phyloP scores from a whole-genome alignment of 2,329 filamentous ascomycete genomes.

The Cytospora paraplurivora region DNA sequence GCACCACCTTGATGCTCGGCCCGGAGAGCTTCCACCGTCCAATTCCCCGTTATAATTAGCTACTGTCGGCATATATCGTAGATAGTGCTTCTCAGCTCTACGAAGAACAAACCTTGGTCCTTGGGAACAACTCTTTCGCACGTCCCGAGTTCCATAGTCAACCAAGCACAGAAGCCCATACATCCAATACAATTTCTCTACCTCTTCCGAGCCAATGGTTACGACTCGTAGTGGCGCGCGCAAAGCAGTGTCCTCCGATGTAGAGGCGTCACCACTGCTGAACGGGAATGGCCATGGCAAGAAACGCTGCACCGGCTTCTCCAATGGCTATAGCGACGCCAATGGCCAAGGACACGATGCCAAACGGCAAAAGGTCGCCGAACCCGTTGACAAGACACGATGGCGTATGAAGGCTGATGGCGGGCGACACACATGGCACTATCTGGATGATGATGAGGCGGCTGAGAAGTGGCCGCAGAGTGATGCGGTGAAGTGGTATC shows the following conservation, averaged over 20 bases:
- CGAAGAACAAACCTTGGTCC: background rate
- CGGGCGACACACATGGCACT: slow-evolving; percentile 92
- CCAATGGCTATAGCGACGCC: slow-evolving; percentile 28
- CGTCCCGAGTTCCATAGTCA: background rate
- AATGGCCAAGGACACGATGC: slow-evolving; percentile 31
- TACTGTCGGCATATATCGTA: background rate
- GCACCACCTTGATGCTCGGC: background rate
- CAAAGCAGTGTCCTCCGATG: slow-evolving; percentile 5
- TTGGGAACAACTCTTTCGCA: background rate
- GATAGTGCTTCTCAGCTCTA: background rate
- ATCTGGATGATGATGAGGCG: slow-evolving; percentile 74
- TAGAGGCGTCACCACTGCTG: background rate
- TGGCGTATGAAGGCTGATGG: slow-evolving; percentile 85
- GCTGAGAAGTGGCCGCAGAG: slow-evolving; percentile 80
- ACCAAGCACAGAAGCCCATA: background rate
- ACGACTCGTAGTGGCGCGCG: slow-evolving; percentile 31
- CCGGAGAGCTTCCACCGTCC: background rate
- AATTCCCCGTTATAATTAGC: background rate
- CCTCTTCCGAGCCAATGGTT: slow-evolving; percentile 27
- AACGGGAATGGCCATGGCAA: slow-evolving; percentile 33
- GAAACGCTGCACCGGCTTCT: slow-evolving; percentile 44
- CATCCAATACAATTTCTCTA: background rate
- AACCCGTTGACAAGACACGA: slow-evolving; percentile 74
- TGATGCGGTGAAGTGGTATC: slow-evolving; percentile 83
- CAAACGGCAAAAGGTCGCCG: slow-evolving; percentile 51